Base-by-base conservation (phyloP, 2,329 filamentous ascomycete species). In the Fusarium circinatum region DNA sequence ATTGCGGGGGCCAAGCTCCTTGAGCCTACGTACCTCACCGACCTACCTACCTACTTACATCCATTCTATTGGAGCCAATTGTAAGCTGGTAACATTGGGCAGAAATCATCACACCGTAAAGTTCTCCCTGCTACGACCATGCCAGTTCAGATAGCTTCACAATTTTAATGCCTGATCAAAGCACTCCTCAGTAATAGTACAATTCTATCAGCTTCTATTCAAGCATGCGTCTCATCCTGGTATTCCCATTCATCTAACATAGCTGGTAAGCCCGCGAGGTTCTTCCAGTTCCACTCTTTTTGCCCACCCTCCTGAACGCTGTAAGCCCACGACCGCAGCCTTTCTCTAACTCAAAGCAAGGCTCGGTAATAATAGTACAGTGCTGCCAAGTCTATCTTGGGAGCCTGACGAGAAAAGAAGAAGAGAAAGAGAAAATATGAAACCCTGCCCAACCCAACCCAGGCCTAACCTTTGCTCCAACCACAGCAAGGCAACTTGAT, bases 341-440 rank as follows among this genome's bases (percentile, higher is more conserved):
- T 64, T 58, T 72, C 69, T 65, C 69, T 65, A 72, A 65, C 57
- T 62, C 58, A 61, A 69, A 68, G 61, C 62, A 75, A 73, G 66
- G 68, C 72, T 65, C 68, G 64, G 55, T 70, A 71, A 42, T 73
- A 68, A 68, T 71, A 68, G 68, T 75, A 75, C 75, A 77, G 61
- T 65, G 68, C 65, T 68, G 57, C 64, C 74, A 76, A 77, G 42
- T 76, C 73, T 74, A 70, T 74, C 64, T 72, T 71, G 57, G 59
- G 59, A 63, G 61, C 68, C 66, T 68, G 67, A 62, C 67, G 71
- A 74, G 55, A 60, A 70, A 70, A 60, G 62, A 67, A 59, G 14
- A 38, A 65, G 68, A 55, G 34, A 65, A 47, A 44, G 28, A 54
- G 18, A 41, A 32, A 70, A 59, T 36, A 36, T 52, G 49, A 55